Conservation (phyloP, 164 flowering plant species). For the Liquidambar formosana region DNA sequence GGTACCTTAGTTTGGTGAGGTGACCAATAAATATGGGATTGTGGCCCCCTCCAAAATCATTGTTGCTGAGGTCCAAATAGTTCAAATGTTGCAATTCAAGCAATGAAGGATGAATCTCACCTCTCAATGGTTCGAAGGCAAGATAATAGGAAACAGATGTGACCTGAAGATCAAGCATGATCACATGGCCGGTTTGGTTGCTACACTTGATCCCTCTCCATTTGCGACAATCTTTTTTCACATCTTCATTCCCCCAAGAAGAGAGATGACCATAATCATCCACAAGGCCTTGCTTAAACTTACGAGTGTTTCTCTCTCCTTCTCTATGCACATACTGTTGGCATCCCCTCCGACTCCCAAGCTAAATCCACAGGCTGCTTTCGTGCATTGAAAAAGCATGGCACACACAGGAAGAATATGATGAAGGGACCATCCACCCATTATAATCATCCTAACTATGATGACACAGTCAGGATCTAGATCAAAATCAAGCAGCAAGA, state of each 20-base stretch:
- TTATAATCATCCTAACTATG: no score
- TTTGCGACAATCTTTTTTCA: constrained; percentile 14
- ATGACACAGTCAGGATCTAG: no score
- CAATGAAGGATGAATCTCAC: constrained; percentile 17
- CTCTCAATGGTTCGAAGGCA: not conserved
- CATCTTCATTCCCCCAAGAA: constrained; percentile 12
- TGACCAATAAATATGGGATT: constrained; percentile 32
- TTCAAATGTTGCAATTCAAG: constrained; percentile 19
- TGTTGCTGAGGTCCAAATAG: constrained; percentile 23
- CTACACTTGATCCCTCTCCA: constrained; percentile 23
- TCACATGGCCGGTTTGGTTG: constrained; percentile 26
- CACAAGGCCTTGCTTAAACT: constrained; percentile 6
- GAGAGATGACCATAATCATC: constrained; percentile 1
- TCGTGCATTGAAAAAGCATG: no score
- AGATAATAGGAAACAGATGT: not conserved
- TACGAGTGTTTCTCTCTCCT: constrained; percentile 15
- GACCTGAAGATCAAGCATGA: constrained; percentile 18
- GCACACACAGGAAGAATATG: no score
- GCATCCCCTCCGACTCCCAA: no score
- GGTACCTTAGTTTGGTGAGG: constrained; percentile 3
- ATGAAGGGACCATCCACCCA: no score
- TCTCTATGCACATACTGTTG: constrained; percentile 5
- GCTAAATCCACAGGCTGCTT: no score
- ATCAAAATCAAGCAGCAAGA: no score
- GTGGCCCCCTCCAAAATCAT: constrained; percentile 8